Base-by-base conservation (phyloP, 2,329 filamentous ascomycete genomes). In the Ascochyta clinopodiicola region DNA sequence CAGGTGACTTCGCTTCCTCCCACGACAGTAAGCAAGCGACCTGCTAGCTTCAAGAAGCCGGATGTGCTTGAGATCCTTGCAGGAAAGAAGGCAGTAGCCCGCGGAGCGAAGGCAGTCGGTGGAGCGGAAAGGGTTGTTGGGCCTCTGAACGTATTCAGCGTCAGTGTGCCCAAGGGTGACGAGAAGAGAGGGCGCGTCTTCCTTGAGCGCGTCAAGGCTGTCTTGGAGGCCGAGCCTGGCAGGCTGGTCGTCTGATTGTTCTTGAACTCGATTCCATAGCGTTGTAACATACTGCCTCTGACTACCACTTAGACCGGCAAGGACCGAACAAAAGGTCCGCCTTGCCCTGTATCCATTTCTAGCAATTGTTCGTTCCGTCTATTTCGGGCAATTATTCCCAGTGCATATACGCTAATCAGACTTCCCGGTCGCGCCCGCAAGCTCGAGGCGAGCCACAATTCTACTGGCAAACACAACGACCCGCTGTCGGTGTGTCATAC, bases 31-130 rank as follows among this genome's bases (percentile, higher is more conserved):
- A 71, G 77, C 60, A 67, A 77, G 29, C 63, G 73, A 37, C 39
- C 62, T n/a, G 60, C 76, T 40, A 76, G 73, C 13, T 62, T 77
- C n/a, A 80, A 81, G 66, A 83, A 86, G 72, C 66, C 81, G 19
- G 93, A 98, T 73, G 88, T 98, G 46, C 88, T 97, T 65, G 95
- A 98, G 72, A 81, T 96, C 40, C 83, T 97, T 34, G 58, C 64
- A 21, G 72, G 72, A 32, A 76, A 73, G 63, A 75, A 67, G 61
- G 55, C 61, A 32, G 51, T 40, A 27, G 48, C 63, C 44, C 60
- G 46, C 56, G 50, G 55, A 74, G 70, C 67, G 70, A 75, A 71
- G 58, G 56, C 65, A 32, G 59, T 59, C 48, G 64, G 66, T 37
- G 70, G 63, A 53, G 57, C 63, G 40, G 68, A 68, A 44, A 73